Evolutionary conservation across 495 filamentous ascomycete genomes (phyloP), one percentile per base, ranked within the genome.

Genomic region (Astrothelium subdiscretum): DNA sequence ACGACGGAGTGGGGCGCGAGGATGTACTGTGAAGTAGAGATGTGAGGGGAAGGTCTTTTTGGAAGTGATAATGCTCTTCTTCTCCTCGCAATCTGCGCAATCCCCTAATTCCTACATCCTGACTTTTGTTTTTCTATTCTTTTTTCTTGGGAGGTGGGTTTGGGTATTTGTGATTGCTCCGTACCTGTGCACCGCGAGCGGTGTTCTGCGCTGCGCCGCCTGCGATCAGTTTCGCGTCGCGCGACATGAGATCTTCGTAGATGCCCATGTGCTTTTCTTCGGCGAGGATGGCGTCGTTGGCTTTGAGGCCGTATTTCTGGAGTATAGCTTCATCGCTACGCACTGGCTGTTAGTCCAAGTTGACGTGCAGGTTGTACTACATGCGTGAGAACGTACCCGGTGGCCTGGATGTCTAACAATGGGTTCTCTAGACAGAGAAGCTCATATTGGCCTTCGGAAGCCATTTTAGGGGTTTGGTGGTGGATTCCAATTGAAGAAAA

Each of bases 201-300:
- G 92, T 92, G 83, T 99, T 99, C 77, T 99, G 94, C 29, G 95
- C 94, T 63, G 95, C 95, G 72, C 94, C 94, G 70, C 94, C 94
- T 61, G 94, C 90, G 74, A 99, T 91, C 72, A 96, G 81, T 78
- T 95, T 96, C 65, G 91, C 91, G 67, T 92, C 83, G 71, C 83
- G 86, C 80, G 88, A 86, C 63, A 96, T 80, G 65, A 97, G 83
- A 67, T 99, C 95, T 69, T 96, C 91, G 74, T 92, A 97, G 74
- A 99, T 76, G 60, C 80, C 81, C 73, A 86, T 80, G 78, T 97
- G 94, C 79, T 95, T 87, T 60, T 88, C 83, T 75, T 95, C 91
- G 32, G 92, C 92, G 60, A 99, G 88, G 75, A 99, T 97, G 62
- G 95, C 94, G 76, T 97, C 92, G 79, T 99, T 95, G 72, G 84